Base-by-base conservation (phyloP, 768 basidiomycete species). In the Coprinopsis cinerea region DNA sequence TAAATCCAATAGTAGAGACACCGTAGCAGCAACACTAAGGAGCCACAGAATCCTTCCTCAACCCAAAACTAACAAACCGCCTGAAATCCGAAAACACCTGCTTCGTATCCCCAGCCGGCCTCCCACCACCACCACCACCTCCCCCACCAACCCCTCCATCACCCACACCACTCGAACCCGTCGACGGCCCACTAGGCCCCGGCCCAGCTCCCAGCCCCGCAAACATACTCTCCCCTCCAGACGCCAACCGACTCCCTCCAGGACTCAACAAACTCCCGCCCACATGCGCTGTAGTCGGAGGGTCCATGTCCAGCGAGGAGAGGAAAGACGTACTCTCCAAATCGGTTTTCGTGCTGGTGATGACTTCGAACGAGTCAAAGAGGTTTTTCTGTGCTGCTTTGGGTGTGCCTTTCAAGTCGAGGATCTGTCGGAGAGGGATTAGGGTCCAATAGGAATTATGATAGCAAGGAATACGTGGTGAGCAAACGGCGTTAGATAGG, bases 261-360 rank as follows among this genome's bases (percentile, higher is more conserved):
- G 88, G 87, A 56, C 84, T 87, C 4, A 81, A 70, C 15, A 84
- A 67, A 36, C 72, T 79, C n/a, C 75, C 67, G 42, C 67, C 74
- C 3, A 73, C 63, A 52, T 74, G 69, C 11, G 71, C 67, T 1
- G 74, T 67, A 17, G 69, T 64, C 0, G 80, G 70, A 1, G 93
- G 92, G 55, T 98, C 94, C 96, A 99, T 99, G 65, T 99, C 96
- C 26, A 99, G 77, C 0, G 84, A 78, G 0, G 92, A 87, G 26
- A 99, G 79, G 76, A 99, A 97, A 0, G 96, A 98, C 0, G 88
- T 86, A 63, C 79, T 85, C 53, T 89, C 81, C 13, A 99, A 76
- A 47, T 97, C 92, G 23, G 81, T 77, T 62, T 92, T 90, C 3
- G 89, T 93, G 57, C 95, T 95, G 26, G 95, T 97, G 49, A 90